Evolutionary conservation across 2,329 filamentous ascomycete species (phyloP), one percentile per base, ranked within the genome.

Genomic region (Arthroderma sp.): DNA sequence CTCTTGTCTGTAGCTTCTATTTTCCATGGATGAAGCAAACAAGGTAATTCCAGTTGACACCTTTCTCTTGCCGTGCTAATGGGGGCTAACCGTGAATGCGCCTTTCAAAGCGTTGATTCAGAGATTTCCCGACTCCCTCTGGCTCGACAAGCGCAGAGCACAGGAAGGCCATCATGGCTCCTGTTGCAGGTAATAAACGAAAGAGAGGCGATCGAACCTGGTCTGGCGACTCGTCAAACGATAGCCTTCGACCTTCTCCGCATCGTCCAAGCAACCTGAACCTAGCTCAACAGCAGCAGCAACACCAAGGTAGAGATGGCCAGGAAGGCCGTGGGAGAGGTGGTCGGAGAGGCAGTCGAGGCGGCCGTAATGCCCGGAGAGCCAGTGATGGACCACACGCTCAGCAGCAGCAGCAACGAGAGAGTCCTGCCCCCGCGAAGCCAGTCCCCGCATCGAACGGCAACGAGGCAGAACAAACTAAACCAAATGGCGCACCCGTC

Each of bases 201-300:
- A 83, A 83, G 74, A 68, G 74, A 66, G 67, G 65, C 56, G 74
- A 76, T 57, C 68, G 74, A 63, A 69, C 69, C 39, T 76, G 70
- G 67, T 73, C 74, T 43, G 70, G 70, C 56, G 73, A 76, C 59
- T 70, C 70, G 47, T 66, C 66, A 43, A 58, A 70, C 64, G 71
- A 74, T 62, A 65, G 64, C 56, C 65, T 66, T 57, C 70, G 73
- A 61, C 74, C 73, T 60, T 77, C 75, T 61, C 75, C 72, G 63
- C 74, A 76, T 70, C 74, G 70, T 59, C 75, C 72, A 38, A 71
- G 68, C 61, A 74, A 69, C 60, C 69, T 76, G 62, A 75, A 75
- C 63, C 74, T 82, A 63, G 79, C 78, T 60, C 78, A 81, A 66
- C 74, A 77, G 62, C 74, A 74, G 58, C 73, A 74, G 28, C 68